These are phyloP conservation scores for Aspergillus fijiensis DNA, from an alignment of 2,329 filamentous ascomycete genomes.

Conservation along the genomic window DNA sequence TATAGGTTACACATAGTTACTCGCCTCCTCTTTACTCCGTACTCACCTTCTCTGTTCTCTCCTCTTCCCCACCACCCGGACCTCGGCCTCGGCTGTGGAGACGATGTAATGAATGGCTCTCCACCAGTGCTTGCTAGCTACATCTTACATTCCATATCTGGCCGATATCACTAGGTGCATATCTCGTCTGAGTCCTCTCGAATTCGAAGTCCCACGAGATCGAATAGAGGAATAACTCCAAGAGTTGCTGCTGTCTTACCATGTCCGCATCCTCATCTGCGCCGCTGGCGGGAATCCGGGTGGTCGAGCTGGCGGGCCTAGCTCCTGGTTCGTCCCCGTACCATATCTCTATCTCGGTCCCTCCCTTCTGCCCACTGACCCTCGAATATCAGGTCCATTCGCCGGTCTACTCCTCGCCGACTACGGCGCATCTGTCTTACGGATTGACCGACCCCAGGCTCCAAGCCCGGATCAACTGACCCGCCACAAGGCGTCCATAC, in stretches of 20 bases:
- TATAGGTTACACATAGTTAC: too few relatives aligned
- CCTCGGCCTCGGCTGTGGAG: conserved; percentile 25
- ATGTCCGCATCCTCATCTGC: conserved; percentile 18
- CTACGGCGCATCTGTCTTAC: conserved; percentile 82
- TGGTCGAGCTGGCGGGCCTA: conserved; percentile 65
- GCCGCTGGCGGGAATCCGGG: conserved; percentile 59
- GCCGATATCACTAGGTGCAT: too few relatives aligned
- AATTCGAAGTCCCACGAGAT: too few relatives aligned
- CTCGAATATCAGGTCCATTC: conserved; percentile 67
- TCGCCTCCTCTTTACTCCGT: not conserved
- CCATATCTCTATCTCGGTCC: not conserved
- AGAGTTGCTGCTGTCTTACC: not conserved
- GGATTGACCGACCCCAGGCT: conserved; percentile 67
- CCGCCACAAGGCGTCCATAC: conserved; percentile 76
- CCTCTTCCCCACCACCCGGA: too few relatives aligned
- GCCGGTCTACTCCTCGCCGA: conserved; percentile 86
- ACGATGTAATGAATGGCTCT: not conserved
- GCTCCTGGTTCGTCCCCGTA: conserved; percentile 55
- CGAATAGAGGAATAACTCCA: too few relatives aligned
- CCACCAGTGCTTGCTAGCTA: not conserved
- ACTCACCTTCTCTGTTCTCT: not conserved
- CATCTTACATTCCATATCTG: not conserved
- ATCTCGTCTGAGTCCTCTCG: too few relatives aligned
- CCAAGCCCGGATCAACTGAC: conserved; percentile 70
- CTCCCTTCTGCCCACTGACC: not conserved